Conservation (phyloP, 352 stramenopile genomes). For the Saprolegnia diclina region DNA sequence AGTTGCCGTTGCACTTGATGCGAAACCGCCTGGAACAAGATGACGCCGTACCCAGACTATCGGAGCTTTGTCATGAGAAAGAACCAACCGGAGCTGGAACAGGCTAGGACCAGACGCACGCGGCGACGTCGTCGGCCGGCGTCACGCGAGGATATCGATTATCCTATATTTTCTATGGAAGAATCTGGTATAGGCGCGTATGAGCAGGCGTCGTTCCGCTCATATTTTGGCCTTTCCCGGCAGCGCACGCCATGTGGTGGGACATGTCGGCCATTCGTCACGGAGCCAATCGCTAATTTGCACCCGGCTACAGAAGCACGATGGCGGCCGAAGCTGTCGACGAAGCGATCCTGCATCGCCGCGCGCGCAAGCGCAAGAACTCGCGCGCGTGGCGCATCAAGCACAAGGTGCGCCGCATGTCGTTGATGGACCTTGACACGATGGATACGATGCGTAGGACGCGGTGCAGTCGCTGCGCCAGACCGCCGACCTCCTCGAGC, state of each 20-base stretch:
- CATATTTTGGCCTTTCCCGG: not conserved
- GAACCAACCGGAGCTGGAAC: too few species aligned
- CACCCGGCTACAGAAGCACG: not conserved
- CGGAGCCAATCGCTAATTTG: not conserved
- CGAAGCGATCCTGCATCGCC: constrained; percentile 10
- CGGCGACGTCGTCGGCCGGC: too few species aligned
- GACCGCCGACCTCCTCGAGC: not conserved
- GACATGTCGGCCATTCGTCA: not conserved
- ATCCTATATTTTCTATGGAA: too few species aligned
- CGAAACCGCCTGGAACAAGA: too few species aligned
- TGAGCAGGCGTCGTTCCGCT: not conserved
- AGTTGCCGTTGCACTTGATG: too few species aligned
- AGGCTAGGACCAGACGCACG: too few species aligned
- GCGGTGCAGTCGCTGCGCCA: constrained; percentile 4
- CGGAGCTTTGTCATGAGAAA: too few species aligned
- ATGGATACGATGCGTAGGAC: not conserved
- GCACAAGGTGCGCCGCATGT: not conserved
- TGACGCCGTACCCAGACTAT: too few species aligned
- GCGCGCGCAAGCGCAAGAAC: constrained; percentile 13
- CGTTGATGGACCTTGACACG: too few species aligned
- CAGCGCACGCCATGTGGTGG: not conserved
- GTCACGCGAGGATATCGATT: too few species aligned
- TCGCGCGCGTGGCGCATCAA: constrained; percentile 12
- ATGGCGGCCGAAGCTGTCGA: not conserved
- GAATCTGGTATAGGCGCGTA: too few species aligned